Evolutionary conservation across 2,329 filamentous ascomycete species (phyloP).

Genomic region (Ceratocystis colombiana): DNA sequence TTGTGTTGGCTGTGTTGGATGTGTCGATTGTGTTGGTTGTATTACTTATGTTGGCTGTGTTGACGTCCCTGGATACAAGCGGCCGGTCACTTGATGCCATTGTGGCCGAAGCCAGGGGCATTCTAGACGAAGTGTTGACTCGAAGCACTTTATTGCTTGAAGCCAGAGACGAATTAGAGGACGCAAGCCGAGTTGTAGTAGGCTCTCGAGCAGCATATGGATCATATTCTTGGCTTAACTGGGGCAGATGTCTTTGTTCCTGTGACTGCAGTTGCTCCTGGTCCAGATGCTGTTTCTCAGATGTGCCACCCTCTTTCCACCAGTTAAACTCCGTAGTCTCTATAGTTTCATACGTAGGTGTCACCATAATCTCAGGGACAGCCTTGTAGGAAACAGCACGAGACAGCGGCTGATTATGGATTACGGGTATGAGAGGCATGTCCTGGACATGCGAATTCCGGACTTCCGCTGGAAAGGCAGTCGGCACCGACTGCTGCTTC

Average conservation of each 20-base stretch:
- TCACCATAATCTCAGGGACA: slow-evolving; percentile 12
- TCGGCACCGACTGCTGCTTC: slow-evolving; percentile 16
- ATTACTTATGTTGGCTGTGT: too few species aligned
- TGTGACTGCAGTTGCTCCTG: background rate
- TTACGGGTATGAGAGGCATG: slow-evolving; percentile 21
- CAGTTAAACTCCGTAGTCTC: slow-evolving; percentile 11
- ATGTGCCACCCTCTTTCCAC: slow-evolving; percentile 16
- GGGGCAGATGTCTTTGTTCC: background rate
- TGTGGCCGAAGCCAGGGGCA: slow-evolving; percentile 26
- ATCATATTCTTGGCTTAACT: background rate
- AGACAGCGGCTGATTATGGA: slow-evolving; percentile 15
- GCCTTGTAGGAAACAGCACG: slow-evolving; percentile 21
- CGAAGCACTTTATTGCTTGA: slow-evolving; percentile 12
- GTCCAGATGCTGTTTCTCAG: slow-evolving; percentile 10
- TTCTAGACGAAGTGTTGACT: slow-evolving; percentile 18
- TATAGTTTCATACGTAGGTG: background rate
- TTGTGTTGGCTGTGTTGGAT: background rate
- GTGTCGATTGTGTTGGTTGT: too few species aligned
- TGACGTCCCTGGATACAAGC: background rate
- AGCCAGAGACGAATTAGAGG: slow-evolving; percentile 1
- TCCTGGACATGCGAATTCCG: slow-evolving; percentile 14
- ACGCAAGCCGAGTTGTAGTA: background rate
- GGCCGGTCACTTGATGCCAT: slow-evolving; percentile 25
- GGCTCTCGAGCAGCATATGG: background rate
- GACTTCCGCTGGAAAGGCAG: slow-evolving; percentile 10